Conservation (phyloP, 768 basidiomycete species). For the Candolleomyces eurysporus region DNA sequence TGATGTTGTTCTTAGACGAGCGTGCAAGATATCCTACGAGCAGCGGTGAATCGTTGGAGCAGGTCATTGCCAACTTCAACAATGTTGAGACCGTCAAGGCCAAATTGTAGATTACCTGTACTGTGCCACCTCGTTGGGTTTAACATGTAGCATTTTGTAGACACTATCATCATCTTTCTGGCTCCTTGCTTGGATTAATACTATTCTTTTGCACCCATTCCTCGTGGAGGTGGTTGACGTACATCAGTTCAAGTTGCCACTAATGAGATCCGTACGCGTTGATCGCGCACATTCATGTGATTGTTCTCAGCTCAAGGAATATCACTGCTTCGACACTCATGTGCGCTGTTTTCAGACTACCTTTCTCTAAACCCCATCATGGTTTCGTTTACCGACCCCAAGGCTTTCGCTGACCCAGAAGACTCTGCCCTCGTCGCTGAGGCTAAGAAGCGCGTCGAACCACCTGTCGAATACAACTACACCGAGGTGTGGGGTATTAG, state of each 20-base stretch:
- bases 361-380: constrained; percentile 16
- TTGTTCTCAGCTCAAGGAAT: constrained; percentile 4
- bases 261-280: no score
- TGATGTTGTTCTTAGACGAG: constrained; percentile 48
- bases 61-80: constrained; percentile 53
- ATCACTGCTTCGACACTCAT: constrained; percentile 5
- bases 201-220: not conserved
- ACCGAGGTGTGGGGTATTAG: constrained; percentile 49
- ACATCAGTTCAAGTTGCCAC: no score
- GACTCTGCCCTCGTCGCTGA: constrained; percentile 81
- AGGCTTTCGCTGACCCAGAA: constrained; percentile 69
- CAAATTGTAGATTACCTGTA: constrained; percentile 40
- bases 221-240: no score
- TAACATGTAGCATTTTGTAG: not conserved
- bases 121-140: not conserved
- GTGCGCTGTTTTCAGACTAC: not conserved
- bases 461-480: constrained; percentile 66
- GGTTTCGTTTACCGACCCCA: constrained; percentile 40
- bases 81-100: constrained; percentile 47
- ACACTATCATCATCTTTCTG: not conserved
- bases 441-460: constrained; percentile 64
- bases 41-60: constrained; percentile 73
- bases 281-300: constrained; percentile 17
- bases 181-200: constrained; percentile 4
- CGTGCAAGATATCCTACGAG: constrained; percentile 80